phyloP scores from a whole-genome alignment of 441 rosid genomes.

The Pelargonium cotyledonis region DNA sequence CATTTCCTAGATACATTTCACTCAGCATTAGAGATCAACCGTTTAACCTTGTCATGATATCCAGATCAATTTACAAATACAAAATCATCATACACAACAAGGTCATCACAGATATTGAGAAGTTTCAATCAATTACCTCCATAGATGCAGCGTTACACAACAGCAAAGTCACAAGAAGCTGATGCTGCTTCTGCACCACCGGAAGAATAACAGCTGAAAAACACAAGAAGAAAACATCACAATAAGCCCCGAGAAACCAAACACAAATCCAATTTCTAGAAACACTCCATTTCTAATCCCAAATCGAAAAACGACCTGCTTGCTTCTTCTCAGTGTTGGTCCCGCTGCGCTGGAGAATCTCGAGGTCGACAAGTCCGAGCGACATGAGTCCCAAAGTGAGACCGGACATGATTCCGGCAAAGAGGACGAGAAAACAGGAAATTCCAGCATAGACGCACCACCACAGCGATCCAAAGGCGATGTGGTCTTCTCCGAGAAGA shows the following conservation, averaged over 20 bases:
- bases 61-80: not conserved
- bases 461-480: not conserved
- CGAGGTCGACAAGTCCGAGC: constrained; percentile 28
- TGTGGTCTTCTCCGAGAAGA: not conserved
- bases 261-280: not conserved
- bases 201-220: constrained; percentile 66
- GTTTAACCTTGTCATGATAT: too few species aligned
- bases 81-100: not conserved
- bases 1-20: not conserved
- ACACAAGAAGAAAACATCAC: not conserved
- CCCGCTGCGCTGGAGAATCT: constrained; percentile 29
- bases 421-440: constrained; percentile 17
- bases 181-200: constrained; percentile 92
- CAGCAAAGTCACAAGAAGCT: constrained; percentile 85
- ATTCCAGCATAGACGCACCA: constrained; percentile 2
- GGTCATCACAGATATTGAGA: not conserved
- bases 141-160: constrained; percentile 80
- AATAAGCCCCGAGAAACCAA: not conserved
- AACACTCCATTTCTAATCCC: not conserved
- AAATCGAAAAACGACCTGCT: constrained; percentile 17
- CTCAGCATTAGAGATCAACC: not conserved
- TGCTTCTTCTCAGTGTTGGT: constrained; percentile 26
- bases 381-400: constrained; percentile 7
- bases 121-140: constrained; percentile 55
- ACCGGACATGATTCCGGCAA: constrained; percentile 32